These are phyloP conservation scores for Phytophthora kernoviae DNA, from an alignment of 352 stramenopile species.

Conservation along the genomic window DNA sequence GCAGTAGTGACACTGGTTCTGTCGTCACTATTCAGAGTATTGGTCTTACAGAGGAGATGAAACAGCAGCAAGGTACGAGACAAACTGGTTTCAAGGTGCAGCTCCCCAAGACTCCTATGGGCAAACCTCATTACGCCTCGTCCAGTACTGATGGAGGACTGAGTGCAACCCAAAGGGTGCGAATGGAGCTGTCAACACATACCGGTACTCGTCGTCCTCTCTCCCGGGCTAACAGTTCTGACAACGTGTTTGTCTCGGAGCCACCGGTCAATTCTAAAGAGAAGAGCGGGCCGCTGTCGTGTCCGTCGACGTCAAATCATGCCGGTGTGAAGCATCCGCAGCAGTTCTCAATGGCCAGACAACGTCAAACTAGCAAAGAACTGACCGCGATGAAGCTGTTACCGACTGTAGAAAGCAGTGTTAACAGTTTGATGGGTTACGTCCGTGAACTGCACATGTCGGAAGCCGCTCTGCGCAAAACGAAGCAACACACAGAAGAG, in stretches of 20 bases:
- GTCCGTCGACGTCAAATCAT: slow-evolving; percentile 37
- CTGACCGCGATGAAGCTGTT: slow-evolving; percentile 63
- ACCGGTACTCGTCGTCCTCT: slow-evolving; percentile 23
- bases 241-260: slow-evolving; percentile 33
- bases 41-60: background rate
- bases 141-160: slow-evolving; percentile 37
- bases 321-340: slow-evolving; percentile 31
- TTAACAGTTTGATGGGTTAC: slow-evolving; percentile 80
- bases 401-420: slow-evolving; percentile 46
- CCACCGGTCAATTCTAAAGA: slow-evolving; percentile 37
- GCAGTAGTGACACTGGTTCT: no score
- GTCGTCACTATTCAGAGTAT: no score
- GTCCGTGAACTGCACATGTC: slow-evolving; percentile 76
- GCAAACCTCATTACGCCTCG: slow-evolving; percentile 32
- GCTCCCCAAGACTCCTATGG: slow-evolving; percentile 61
- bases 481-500: slow-evolving; percentile 54
- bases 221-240: slow-evolving; percentile 37
- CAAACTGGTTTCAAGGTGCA: slow-evolving; percentile 24
- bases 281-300: slow-evolving; percentile 48
- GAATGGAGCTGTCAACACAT: slow-evolving; percentile 56
- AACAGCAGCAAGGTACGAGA: slow-evolving; percentile 4
- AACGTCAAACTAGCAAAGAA: slow-evolving; percentile 39
- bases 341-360: slow-evolving; percentile 34
- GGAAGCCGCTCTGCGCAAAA: slow-evolving; percentile 59
- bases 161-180: slow-evolving; percentile 62